Percentiles rank a stretch among this genome's conserved stretches.
phyloP scores from a whole-genome alignment of 148 eudicot genomes.

The Spergularia marina region DNA sequence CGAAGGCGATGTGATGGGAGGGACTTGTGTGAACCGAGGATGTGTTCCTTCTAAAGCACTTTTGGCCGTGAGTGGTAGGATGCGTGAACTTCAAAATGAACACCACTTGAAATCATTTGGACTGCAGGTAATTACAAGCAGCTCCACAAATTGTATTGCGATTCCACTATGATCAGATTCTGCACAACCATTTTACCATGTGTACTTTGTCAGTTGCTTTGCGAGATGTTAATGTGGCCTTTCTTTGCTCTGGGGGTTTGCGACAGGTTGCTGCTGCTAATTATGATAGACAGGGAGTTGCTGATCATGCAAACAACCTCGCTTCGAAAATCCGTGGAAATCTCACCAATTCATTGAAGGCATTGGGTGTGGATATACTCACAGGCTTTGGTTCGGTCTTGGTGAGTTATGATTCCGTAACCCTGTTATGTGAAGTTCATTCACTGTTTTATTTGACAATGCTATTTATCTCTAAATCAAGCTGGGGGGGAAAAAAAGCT shows the following conservation, averaged over 20 bases:
- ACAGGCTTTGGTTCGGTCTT: slow-evolving; percentile 83
- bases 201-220: neutral
- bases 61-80: slow-evolving; percentile 97
- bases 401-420: slow-evolving; percentile 44
- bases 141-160: neutral
- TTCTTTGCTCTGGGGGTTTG: slow-evolving; percentile 9
- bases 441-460: neutral
- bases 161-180: neutral
- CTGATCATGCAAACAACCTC: slow-evolving; percentile 93
- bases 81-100: slow-evolving; percentile 98
- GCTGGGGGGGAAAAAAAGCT: neutral
- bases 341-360: slow-evolving; percentile 85
- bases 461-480: neutral
- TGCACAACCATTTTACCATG: neutral
- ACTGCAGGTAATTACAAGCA: slow-evolving; percentile 59
- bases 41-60: slow-evolving; percentile 99
- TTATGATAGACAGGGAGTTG: slow-evolving; percentile 95
- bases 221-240: slow-evolving; percentile 1
- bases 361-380: slow-evolving; percentile 94
- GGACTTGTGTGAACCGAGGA: slow-evolving; percentile 99
- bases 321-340: slow-evolving; percentile 86
- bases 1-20: slow-evolving; percentile 99
- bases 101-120: slow-evolving; percentile 98
- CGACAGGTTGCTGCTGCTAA: slow-evolving; percentile 92
- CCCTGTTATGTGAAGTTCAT: slow-evolving; percentile 12